Evolutionary conservation across 1,284 basidiomycete genomes (phyloP).

Genomic region (Leccinum ponderosum): DNA sequence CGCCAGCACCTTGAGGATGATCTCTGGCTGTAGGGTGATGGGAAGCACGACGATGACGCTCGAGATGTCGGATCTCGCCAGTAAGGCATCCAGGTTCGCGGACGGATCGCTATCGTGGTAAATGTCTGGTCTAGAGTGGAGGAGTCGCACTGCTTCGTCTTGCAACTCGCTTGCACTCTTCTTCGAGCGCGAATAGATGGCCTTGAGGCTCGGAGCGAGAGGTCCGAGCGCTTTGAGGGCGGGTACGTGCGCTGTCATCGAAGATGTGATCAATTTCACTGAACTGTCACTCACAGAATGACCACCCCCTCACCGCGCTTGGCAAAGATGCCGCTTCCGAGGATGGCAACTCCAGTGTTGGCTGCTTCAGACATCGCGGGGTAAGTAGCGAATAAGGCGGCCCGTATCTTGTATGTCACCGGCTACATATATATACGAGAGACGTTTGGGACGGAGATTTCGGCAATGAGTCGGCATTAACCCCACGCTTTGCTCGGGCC

Average conservation of each 20-base stretch:
- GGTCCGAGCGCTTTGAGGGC: constrained; percentile 55
- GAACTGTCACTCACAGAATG: constrained; percentile 28
- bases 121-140: constrained; percentile 44
- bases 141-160: constrained; percentile 40
- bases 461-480: too few species aligned
- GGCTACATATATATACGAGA: not conserved
- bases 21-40: constrained; percentile 69
- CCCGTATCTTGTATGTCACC: not conserved
- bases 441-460: not conserved
- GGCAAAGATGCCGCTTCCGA: constrained; percentile 75
- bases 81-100: constrained; percentile 60
- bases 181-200: constrained; percentile 79
- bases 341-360: constrained; percentile 55
- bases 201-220: constrained; percentile 52
- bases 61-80: constrained; percentile 64
- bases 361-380: constrained; percentile 22
- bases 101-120: constrained; percentile 55
- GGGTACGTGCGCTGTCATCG: constrained; percentile 66
- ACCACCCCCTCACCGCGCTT: constrained; percentile 53
- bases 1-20: constrained; percentile 60
- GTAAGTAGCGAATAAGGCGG: not conserved
- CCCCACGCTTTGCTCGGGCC: not conserved
- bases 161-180: constrained; percentile 59
- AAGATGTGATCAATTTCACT: constrained; percentile 14
- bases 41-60: constrained; percentile 79